Percentiles rank a stretch among this genome's conserved stretches.
Conservation (phyloP, 495 filamentous ascomycete genomes). For the Hypoxylon cercidicola region DNA sequence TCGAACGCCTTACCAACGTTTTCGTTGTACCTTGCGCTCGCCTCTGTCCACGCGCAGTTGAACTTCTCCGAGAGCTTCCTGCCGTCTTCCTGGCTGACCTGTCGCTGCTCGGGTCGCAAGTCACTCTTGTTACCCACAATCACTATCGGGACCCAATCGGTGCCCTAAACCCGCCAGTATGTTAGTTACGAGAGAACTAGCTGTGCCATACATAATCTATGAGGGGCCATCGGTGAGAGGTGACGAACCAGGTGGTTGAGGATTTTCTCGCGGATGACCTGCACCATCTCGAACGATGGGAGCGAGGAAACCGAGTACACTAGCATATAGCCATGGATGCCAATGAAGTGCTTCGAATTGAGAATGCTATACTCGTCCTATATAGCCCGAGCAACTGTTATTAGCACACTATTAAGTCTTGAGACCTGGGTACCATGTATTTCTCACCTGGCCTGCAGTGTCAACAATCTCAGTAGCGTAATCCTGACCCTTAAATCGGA, state of each 20-base stretch:
- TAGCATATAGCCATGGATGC: slow-evolving; percentile 98
- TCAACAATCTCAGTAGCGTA: slow-evolving; percentile 98
- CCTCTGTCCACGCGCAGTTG: slow-evolving; percentile 93
- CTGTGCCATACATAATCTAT: slow-evolving; percentile 5
- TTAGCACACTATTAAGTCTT: slow-evolving; percentile 12
- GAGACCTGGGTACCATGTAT: slow-evolving; percentile 3
- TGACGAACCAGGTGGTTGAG: slow-evolving; percentile 87
- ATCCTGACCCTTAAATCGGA: slow-evolving; percentile 90
- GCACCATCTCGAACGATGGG: slow-evolving; percentile 96
- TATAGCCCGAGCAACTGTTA: slow-evolving; percentile 1
- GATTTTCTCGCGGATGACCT: slow-evolving; percentile 95
- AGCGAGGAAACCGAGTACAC: slow-evolving; percentile 94
- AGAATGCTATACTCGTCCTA: slow-evolving; percentile 98
- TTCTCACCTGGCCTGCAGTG: slow-evolving; percentile 91
- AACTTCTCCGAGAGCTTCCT: slow-evolving; percentile 82
- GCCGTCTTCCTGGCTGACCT: slow-evolving; percentile 87
- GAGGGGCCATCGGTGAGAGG: slow-evolving; percentile 9
- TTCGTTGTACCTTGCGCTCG: slow-evolving; percentile 90
- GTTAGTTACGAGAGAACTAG: slow-evolving; percentile 20
- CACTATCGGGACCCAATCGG: slow-evolving; percentile 90
- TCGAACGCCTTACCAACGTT: slow-evolving; percentile 95
- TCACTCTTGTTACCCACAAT: slow-evolving; percentile 98
- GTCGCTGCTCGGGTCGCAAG: slow-evolving; percentile 89
- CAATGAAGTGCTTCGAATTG: slow-evolving; percentile 98
- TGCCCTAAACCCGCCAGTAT: slow-evolving; percentile 67